phyloP scores from a whole-genome alignment of 2,329 filamentous ascomycete species.

The Curvularia lunata region DNA sequence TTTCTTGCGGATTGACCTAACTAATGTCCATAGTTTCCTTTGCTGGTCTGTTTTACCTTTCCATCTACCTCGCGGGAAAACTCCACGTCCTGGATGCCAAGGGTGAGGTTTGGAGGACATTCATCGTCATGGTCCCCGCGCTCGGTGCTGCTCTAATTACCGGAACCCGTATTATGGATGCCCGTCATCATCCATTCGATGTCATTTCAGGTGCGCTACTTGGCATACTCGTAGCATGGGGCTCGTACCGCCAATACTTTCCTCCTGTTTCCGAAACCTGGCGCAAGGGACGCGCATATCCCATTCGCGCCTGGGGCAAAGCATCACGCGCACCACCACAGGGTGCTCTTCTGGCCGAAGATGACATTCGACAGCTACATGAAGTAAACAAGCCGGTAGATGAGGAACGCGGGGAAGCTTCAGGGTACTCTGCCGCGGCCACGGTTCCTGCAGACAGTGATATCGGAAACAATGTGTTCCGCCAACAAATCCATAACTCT shows the following conservation, averaged over 20 bases:
- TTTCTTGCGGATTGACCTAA: not conserved
- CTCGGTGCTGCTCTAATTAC: slow-evolving; percentile 63
- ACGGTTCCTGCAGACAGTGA: slow-evolving; percentile 27
- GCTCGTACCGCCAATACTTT: slow-evolving; percentile 66
- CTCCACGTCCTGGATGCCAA: slow-evolving; percentile 65
- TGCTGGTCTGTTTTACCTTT: slow-evolving; percentile 65
- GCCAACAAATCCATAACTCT: slow-evolving; percentile 47
- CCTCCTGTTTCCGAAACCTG: slow-evolving; percentile 61
- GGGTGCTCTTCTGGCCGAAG: slow-evolving; percentile 34
- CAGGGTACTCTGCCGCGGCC: slow-evolving; percentile 38
- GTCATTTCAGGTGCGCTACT: slow-evolving; percentile 63
- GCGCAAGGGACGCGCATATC: slow-evolving; percentile 65
- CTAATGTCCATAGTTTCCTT: slow-evolving; percentile 57
- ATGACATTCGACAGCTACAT: slow-evolving; percentile 43
- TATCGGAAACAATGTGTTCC: slow-evolving; percentile 46
- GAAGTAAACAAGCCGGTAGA: slow-evolving; percentile 37
- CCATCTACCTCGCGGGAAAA: slow-evolving; percentile 65
- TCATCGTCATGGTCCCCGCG: slow-evolving; percentile 61
- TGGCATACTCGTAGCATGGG: slow-evolving; percentile 60
- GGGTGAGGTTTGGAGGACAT: slow-evolving; percentile 66
- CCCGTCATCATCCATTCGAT: slow-evolving; percentile 66
- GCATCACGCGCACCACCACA: slow-evolving; percentile 46
- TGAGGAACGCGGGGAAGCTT: slow-evolving; percentile 42
- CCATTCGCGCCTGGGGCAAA: slow-evolving; percentile 62
- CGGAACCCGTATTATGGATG: slow-evolving; percentile 66